Evolutionary conservation across 108 stramenopile genomes (phyloP), one percentile per base, ranked within the genome.

Genomic region (Cyclostephanos invisitatus): DNA sequence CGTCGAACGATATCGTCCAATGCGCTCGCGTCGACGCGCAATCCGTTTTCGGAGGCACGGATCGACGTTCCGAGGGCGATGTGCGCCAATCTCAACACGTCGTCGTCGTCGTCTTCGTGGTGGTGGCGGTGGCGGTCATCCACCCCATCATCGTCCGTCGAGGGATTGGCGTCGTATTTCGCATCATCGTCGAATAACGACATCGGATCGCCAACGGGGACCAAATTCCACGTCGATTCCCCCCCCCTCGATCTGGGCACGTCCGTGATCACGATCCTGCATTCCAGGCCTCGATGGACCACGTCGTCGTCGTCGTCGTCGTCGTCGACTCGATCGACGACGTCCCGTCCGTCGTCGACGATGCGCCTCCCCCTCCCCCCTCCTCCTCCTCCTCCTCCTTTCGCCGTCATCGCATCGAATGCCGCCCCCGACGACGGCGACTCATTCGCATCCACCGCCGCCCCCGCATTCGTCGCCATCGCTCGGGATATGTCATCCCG

Each of bases 41-140:
- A 22, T 1, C 78, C 74, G 67, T 58, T 57, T 32, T 84, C 74
- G 12, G 83, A 83, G 15, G 70, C 57, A 8, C 71, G 66, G 15
- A 86, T 80, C 5, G 81, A 77, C 56, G 85, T 64, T 5, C 90
- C 90, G 35, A 91, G 56, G 11, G 90, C 86, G 20, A 74, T 65
- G 77, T 91, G 90, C 21, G 90, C 86, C 63, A 91, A 64, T 62
- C 87, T 84, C 63, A 91, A 70, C 2, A 91, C 83, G 20, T 75
- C 75, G 54, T 77, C 74, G 32, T 78, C 75, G 11, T 53, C 53
- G 35, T 61, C 71, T 15, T 22, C 72, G 46, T 25, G 27, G n/a
- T 5, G 7, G 14, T 32, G n/a, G n/a, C n/a, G n/a, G n/a, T n/a
- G n/a, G n/a, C n/a, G n/a, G n/a, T n/a, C n/a, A n/a, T n/a, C n/a